These are phyloP conservation scores for Pleurotus tuoliensis DNA, from an alignment of 768 basidiomycete genomes.

Conservation along the genomic window DNA sequence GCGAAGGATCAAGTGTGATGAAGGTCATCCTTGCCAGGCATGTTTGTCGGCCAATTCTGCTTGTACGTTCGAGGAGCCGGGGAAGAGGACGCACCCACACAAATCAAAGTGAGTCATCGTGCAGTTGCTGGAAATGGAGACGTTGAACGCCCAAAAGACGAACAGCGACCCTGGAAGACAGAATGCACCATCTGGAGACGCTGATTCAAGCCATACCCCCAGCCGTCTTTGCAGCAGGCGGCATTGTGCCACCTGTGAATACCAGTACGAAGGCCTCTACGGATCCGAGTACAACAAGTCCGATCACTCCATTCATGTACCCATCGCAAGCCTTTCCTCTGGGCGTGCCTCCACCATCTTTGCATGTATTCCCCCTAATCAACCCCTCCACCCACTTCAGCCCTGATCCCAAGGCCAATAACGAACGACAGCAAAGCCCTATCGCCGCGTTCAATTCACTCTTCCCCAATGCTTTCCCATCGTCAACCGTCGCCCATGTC, in stretches of 20 bases:
- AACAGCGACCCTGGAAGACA: conserved; percentile 79
- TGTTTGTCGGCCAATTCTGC: conserved; percentile 79
- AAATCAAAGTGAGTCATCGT: conserved; percentile 73
- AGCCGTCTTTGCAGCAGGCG: conserved; percentile 68
- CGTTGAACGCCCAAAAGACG: conserved; percentile 39
- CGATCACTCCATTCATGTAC: conserved; percentile 38
- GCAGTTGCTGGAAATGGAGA: background rate
- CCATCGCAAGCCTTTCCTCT: conserved; percentile 35
- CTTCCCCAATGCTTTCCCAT: conserved; percentile 29
- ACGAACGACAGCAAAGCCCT: conserved; percentile 45
- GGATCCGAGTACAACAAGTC: conserved; percentile 25
- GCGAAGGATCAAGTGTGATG: conserved; percentile 83
- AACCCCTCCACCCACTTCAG: conserved; percentile 81
- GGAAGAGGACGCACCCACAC: conserved; percentile 81
- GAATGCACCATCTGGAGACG: conserved; percentile 85
- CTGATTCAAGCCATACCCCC: conserved; percentile 83
- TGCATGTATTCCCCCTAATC: conserved; percentile 73
- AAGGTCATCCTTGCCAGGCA: conserved; percentile 86
- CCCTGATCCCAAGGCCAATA: conserved; percentile 32
- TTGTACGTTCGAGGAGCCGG: conserved; percentile 86
- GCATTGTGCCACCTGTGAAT: conserved; percentile 24
- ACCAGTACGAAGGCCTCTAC: conserved; percentile 24
- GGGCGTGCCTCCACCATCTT: conserved; percentile 74
- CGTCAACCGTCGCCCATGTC: background rate
- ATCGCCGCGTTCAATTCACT: conserved; percentile 35